Percentiles rank a stretch among this genome's conserved stretches.
Conservation (phyloP, 2,329 filamentous ascomycete species). For the Colletotrichum tabaci region DNA sequence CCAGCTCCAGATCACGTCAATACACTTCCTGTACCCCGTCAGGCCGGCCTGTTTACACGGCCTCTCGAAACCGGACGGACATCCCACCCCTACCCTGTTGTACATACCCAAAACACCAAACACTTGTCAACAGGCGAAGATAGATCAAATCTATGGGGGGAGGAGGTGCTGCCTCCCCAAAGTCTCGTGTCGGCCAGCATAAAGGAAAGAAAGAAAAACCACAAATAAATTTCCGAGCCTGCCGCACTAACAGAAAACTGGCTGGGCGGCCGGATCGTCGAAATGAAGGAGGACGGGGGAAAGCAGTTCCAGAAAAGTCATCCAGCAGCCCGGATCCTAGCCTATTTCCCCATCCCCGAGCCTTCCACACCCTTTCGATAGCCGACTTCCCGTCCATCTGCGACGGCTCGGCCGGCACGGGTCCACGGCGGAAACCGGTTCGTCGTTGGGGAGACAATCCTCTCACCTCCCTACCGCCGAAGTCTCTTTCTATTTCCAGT, state of each 20-base stretch:
- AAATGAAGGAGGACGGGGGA: not conserved
- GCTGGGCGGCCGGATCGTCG: not conserved
- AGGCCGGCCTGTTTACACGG: not conserved
- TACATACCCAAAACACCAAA: slow-evolving; percentile 16
- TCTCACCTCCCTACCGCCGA: not conserved
- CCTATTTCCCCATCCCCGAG: not conserved
- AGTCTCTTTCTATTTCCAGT: not conserved
- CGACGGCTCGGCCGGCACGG: slow-evolving; percentile 15
- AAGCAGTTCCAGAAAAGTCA: not conserved
- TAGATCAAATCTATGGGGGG: slow-evolving; percentile 32
- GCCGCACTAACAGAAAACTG: not conserved
- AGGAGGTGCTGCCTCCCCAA: too few relatives aligned
- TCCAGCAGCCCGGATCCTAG: not conserved
- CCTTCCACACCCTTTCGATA: not conserved
- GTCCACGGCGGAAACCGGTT: not conserved
- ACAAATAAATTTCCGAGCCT: too few relatives aligned
- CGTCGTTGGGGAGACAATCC: not conserved
- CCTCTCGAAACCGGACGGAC: not conserved
- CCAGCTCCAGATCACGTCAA: not conserved
- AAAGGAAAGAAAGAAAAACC: not conserved
- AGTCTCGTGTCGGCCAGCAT: not conserved
- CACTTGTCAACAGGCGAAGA: slow-evolving; percentile 16
- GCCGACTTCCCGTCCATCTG: slow-evolving; percentile 6
- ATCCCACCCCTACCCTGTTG: not conserved
- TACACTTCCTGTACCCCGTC: not conserved